A percentile compares a stretch with the other conserved stretches of the same genome.
Evolutionary conservation across 2,329 filamentous ascomycete genomes (phyloP).

Genomic region (Lasiodiplodia sp.): DNA sequence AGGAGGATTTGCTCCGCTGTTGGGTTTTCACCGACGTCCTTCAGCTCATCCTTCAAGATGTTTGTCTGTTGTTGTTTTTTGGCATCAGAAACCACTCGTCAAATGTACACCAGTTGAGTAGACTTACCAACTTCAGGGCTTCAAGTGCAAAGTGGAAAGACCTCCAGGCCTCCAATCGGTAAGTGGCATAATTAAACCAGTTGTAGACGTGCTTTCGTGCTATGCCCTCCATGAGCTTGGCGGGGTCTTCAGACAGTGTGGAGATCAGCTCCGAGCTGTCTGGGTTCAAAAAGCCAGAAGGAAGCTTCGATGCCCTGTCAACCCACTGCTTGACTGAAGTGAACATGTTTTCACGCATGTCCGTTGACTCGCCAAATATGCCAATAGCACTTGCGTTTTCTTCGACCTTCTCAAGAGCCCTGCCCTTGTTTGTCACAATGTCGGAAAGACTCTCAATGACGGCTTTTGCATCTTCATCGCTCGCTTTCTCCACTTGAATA

Average conservation of each 20-base stretch:
- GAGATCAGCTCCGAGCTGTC: not conserved
- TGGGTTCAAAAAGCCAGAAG: not conserved
- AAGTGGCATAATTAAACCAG: slow-evolving; percentile 1
- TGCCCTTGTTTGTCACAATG: slow-evolving; percentile 32
- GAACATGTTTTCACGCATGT: not conserved
- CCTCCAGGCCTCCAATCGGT: not conserved
- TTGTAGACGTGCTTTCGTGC: slow-evolving; percentile 2
- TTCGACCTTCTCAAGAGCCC: slow-evolving; percentile 31
- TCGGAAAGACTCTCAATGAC: slow-evolving; percentile 30
- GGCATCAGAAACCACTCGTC: not conserved
- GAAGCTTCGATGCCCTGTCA: not conserved
- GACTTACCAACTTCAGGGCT: not conserved
- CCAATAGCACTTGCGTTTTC: not conserved
- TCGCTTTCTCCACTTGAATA: slow-evolving; percentile 29
- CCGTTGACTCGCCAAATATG: not conserved
- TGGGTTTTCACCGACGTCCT: not conserved
- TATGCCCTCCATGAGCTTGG: slow-evolving; percentile 3
- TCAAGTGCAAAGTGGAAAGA: not conserved
- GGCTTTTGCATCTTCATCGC: slow-evolving; percentile 25
- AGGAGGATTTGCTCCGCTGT: slow-evolving; percentile 3
- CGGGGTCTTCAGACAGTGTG: not conserved
- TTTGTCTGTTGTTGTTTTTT: not conserved
- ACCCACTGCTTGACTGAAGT: not conserved
- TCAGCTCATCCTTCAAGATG: not conserved
- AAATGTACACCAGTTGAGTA: no score